A percentile compares a stretch with the other conserved stretches of the same genome.
Conservation (phyloP, 306 rosid species). For the Sphenostylis stenocarpa region DNA sequence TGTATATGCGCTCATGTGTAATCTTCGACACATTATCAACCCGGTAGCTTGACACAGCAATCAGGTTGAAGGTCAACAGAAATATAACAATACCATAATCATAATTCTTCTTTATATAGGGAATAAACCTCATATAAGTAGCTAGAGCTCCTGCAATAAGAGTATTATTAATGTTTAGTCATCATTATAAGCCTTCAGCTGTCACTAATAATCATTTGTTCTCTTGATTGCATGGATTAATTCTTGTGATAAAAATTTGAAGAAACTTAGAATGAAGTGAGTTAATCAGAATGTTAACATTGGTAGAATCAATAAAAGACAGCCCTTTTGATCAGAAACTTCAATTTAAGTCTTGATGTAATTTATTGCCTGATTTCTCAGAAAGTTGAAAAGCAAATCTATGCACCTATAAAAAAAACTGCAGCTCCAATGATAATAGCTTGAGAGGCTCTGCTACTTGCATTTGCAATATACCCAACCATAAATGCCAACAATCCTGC, state of each 20-base stretch:
- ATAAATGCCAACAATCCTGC: conserved; percentile 84
- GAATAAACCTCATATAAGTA: conserved; percentile 86
- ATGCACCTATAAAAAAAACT: conserved; percentile 72
- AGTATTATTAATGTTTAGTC: background rate
- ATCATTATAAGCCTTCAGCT: background rate
- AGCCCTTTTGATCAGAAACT: background rate
- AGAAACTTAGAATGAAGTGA: background rate
- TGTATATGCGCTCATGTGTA: conserved; percentile 74
- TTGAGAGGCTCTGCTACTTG: conserved; percentile 43
- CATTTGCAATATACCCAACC: conserved; percentile 56
- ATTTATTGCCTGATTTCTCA: background rate
- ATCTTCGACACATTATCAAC: conserved; percentile 62
- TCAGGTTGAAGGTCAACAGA: conserved; percentile 82
- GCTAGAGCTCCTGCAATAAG: conserved; percentile 70
- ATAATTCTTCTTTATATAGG: conserved; percentile 85
- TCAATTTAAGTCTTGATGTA: background rate
- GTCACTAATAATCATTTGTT: background rate
- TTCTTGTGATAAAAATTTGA: background rate
- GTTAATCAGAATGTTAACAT: background rate
- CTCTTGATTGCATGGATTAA: background rate
- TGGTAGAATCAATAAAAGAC: background rate
- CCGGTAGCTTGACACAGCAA: conserved; percentile 81
- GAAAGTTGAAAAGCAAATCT: background rate
- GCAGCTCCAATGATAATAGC: conserved; percentile 79
- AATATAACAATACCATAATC: conserved; percentile 91